Conservation (phyloP, 1,284 basidiomycete genomes). For the Moniliophthora roreri region DNA sequence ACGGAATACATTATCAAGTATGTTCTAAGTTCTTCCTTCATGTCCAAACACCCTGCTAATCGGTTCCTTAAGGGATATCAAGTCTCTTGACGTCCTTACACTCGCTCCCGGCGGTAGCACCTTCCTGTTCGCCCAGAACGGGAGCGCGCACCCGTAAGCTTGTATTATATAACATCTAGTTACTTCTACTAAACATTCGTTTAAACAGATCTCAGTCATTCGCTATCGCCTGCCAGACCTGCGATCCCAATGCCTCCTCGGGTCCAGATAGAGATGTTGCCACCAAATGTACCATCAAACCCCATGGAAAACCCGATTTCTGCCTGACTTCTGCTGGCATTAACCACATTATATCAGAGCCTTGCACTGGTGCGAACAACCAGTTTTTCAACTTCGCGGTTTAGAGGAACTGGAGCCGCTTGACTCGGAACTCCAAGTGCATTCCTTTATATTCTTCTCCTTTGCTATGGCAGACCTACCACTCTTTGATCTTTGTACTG, state of each 20-base stretch:
- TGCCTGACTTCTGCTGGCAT: not conserved
- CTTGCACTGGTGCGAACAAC: not conserved
- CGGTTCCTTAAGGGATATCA: not conserved
- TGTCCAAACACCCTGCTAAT: not conserved
- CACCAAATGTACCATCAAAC: not conserved
- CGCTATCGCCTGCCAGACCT: not conserved
- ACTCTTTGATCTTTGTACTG: too few relatives aligned
- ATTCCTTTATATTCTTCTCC: too few relatives aligned
- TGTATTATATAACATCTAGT: not conserved
- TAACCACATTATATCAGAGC: not conserved
- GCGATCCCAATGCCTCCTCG: not conserved
- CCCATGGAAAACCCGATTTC: not conserved
- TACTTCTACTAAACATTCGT: not conserved
- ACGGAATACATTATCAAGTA: not conserved
- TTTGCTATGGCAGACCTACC: too few relatives aligned
- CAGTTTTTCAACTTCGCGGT: not conserved
- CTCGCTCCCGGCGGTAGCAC: not conserved
- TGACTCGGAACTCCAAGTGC: too few relatives aligned
- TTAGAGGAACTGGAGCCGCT: too few relatives aligned
- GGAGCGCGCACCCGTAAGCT: not conserved
- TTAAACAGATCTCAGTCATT: not conserved
- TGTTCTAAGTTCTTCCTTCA: not conserved
- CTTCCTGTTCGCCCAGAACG: not conserved
- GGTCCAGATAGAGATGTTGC: not conserved
- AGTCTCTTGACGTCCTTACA: not conserved